Percentiles rank a stretch among this genome's conserved stretches.
Evolutionary conservation across 176 grass and related monocot species (phyloP).

Genomic region (Juncus effusus): DNA sequence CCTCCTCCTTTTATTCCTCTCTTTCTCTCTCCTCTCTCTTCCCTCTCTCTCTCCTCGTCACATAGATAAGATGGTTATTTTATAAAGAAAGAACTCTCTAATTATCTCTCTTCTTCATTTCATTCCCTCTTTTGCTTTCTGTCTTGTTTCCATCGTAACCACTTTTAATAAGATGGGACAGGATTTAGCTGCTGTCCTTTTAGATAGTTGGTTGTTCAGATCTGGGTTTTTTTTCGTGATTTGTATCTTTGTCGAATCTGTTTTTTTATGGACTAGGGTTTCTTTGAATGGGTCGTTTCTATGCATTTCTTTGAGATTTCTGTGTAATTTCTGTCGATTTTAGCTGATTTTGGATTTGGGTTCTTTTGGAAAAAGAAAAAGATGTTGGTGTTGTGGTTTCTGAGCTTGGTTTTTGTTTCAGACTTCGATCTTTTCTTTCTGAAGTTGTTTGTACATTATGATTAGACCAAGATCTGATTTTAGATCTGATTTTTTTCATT

Average conservation of each 20-base stretch:
- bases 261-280: not conserved
- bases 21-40: not conserved
- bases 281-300: not conserved
- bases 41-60: not conserved
- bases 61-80: not conserved
- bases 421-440: conserved; percentile 2
- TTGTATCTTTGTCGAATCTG: not conserved
- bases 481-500: not conserved
- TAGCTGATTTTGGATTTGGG: not conserved
- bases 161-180: not conserved
- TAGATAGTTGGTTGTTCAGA: not conserved
- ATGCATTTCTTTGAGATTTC: not conserved
- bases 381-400: not conserved
- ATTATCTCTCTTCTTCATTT: not conserved
- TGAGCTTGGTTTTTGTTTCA: not conserved
- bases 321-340: not conserved
- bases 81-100: not conserved
- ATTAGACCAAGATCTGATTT: not conserved
- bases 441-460: not conserved
- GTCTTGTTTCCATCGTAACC: not conserved
- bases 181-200: not conserved
- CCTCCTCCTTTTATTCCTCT: conserved; percentile 17
- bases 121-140: not conserved
- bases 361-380: not conserved
- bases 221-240: not conserved